Evolutionary conservation across 306 rosid species (phyloP), one percentile per base, ranked within the genome.

Genomic region (Citrullus amarus): DNA sequence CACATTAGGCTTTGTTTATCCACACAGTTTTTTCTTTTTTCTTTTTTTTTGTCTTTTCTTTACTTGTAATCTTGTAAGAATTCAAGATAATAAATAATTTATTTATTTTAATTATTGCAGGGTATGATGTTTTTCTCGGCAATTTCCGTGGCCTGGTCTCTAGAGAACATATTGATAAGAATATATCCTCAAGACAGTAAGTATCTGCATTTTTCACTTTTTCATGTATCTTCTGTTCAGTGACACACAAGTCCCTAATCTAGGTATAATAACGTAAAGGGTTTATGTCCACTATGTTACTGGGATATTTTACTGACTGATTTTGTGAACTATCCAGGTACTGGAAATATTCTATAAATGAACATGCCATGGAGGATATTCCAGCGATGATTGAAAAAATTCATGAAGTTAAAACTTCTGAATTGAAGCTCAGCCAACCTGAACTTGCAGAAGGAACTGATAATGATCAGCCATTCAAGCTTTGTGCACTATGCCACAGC

Each of bases 331-430:
- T 32, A 80, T 86, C 82, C 85, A 94, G 98, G 87, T 94, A 94
- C 77, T 94, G 98, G 98, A 82, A 80, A 63, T 94, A 94, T 84
- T 94, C 98, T 77, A 85, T 94, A 75, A 94, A 94, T 75, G 98
- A 94, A 85, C 97, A 92, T 41, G 98, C 92, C 61, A 92, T 90
- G n/a, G 83, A 90, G 87, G 98, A 94, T 80, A 88, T 94, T 84
- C 96, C 97, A 39, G 96, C 97, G 43, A 82, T 94, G 91, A 85
- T 94, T 73, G 97, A 90, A 85, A 94, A 92, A 84, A 92, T 94
- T 70, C 89, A 94, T 56, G 36, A 90, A 83, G 93, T 94, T 16
- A 94, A 94, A 85, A 87, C 89, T 55, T 80, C 88, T 16, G 97
- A 92, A 84, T 81, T 94, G 82, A 88, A 80, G 86, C 89, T 94